Conservation (phyloP, 805 yeast genomes). For the Candida tibetensis region DNA sequence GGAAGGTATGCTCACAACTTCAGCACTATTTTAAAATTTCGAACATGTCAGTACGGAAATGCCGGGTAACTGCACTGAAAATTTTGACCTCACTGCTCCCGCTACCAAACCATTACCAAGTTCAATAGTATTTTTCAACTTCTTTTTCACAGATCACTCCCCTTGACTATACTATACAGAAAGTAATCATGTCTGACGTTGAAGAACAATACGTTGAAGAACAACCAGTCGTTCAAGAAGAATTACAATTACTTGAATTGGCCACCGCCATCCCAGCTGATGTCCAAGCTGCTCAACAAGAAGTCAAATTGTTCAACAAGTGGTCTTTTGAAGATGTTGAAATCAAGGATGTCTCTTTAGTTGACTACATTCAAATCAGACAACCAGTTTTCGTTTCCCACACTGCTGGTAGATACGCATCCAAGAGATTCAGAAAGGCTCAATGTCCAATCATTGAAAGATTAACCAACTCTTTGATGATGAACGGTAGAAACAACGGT, state of each 20-base stretch:
- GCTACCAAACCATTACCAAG: not conserved
- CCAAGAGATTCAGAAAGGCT: constrained; percentile 99
- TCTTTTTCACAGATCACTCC: constrained; percentile 1
- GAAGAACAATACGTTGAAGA: constrained; percentile 55
- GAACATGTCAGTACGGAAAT: constrained; percentile 15
- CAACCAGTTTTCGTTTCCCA: constrained; percentile 97
- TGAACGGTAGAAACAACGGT: constrained; percentile 99
- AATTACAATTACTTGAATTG: constrained; percentile 75
- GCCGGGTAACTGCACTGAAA: constrained; percentile 16
- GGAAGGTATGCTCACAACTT: constrained; percentile 13
- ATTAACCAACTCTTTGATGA: constrained; percentile 99
- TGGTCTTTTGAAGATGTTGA: constrained; percentile 98
- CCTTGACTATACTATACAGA: not conserved
- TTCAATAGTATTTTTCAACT: not conserved
- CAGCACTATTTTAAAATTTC: constrained; percentile 10
- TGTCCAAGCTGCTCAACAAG: constrained; percentile 92
- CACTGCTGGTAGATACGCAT: constrained; percentile 99
- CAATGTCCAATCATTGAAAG: constrained; percentile 99
- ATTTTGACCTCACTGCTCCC: constrained; percentile 9
- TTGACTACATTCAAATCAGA: constrained; percentile 97
- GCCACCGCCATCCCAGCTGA: constrained; percentile 97
- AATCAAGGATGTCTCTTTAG: constrained; percentile 95
- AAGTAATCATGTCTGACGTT: constrained; percentile 76
- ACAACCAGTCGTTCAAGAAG: constrained; percentile 81
- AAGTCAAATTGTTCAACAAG: constrained; percentile 98